Conservation (phyloP, 2,329 filamentous ascomycete species). For the Aspergillus glaucus region DNA sequence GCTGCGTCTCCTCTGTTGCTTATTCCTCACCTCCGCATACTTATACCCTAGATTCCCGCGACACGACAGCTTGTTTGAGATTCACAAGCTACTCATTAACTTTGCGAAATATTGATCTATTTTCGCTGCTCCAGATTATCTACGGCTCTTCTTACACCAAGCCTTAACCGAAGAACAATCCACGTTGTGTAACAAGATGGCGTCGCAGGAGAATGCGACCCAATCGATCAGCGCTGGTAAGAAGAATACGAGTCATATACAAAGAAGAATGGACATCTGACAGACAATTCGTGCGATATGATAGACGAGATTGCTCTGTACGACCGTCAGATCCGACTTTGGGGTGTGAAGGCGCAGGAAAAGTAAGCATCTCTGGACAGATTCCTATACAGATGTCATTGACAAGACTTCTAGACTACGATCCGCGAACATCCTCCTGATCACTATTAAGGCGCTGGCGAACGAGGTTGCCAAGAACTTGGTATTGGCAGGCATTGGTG, state of each 20-base stretch:
- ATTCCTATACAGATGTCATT: neutral
- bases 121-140: neutral
- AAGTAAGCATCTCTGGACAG: conserved; percentile 38
- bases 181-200: conserved; percentile 13
- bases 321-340: conserved; percentile 92
- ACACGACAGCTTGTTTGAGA: neutral
- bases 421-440: conserved; percentile 79
- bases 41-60: neutral
- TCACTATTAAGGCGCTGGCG: conserved; percentile 79
- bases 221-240: conserved; percentile 31
- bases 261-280: neutral
- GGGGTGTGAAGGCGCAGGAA: conserved; percentile 93
- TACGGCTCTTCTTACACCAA: neutral
- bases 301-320: conserved; percentile 94
- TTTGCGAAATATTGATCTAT: neutral
- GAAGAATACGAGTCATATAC: conserved; percentile 1
- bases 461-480: conserved; percentile 98
- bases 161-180: neutral
- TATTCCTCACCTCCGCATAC: neutral
- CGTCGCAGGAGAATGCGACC: conserved; percentile 14
- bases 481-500: conserved; percentile 85
- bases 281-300: neutral
- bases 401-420: conserved; percentile 57
- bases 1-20: neutral
- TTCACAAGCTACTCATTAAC: neutral